phyloP scores from a whole-genome alignment of 1,284 basidiomycete species.

The Ustilago sp. region DNA sequence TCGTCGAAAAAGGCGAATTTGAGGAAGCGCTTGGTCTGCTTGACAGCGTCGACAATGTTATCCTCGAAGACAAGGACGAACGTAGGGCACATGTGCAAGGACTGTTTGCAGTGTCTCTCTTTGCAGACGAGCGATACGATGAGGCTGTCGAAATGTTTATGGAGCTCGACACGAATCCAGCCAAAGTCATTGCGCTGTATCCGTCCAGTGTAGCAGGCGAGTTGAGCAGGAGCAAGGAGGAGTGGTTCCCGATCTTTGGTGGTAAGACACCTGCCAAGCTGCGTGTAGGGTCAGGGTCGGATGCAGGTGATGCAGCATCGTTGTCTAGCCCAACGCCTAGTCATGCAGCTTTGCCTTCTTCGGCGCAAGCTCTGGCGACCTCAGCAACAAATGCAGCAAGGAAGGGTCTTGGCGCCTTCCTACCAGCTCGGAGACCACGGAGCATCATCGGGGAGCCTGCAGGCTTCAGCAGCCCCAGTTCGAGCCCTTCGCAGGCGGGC shows the following conservation, averaged over 20 bases:
- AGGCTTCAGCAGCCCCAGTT: slow-evolving; percentile 27
- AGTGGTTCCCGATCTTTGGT: slow-evolving; percentile 89
- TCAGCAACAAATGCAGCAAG: slow-evolving; percentile 29
- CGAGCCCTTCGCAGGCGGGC: slow-evolving; percentile 34
- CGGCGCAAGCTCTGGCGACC: slow-evolving; percentile 23
- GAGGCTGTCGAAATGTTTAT: slow-evolving; percentile 88
- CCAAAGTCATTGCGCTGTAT: slow-evolving; percentile 90
- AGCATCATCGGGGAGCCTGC: slow-evolving; percentile 45
- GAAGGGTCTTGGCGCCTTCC: slow-evolving; percentile 61
- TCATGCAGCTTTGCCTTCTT: slow-evolving; percentile 19
- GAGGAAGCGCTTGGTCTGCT: slow-evolving; percentile 84
- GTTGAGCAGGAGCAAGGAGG: slow-evolving; percentile 76
- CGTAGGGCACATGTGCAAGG: slow-evolving; percentile 71
- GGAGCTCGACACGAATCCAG: slow-evolving; percentile 88
- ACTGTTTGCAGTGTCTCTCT: slow-evolving; percentile 79
- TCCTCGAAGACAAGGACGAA: slow-evolving; percentile 75
- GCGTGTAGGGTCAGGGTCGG: slow-evolving; percentile 9
- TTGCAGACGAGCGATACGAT: slow-evolving; percentile 78
- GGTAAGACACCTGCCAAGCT: slow-evolving; percentile 73
- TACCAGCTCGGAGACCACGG: slow-evolving; percentile 42
- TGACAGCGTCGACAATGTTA: slow-evolving; percentile 77
- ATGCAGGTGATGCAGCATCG: slow-evolving; percentile 18
- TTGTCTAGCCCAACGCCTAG: slow-evolving; percentile 32
- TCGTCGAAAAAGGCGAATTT: slow-evolving; percentile 80
- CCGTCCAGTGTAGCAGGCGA: slow-evolving; percentile 84